Conservation (phyloP, 495 filamentous ascomycete genomes). For the Penicillium turbatum region DNA sequence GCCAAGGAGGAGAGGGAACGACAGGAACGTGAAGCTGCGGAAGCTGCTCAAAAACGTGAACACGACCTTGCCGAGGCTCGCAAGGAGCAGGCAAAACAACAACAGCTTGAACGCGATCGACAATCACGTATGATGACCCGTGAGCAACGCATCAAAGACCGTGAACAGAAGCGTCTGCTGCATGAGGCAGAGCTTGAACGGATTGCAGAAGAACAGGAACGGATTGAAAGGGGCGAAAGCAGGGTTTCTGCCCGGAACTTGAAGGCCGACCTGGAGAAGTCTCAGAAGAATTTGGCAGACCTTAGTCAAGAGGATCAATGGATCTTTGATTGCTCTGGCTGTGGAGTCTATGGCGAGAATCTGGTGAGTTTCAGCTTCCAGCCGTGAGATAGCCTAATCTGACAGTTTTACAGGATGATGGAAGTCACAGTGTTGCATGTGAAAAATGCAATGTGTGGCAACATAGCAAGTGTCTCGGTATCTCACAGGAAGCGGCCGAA, state of each 20-base stretch:
- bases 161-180: constrained; percentile 71
- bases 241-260: constrained; percentile 74
- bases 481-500: constrained; percentile 72
- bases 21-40: constrained; percentile 62
- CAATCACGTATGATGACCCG: constrained; percentile 79
- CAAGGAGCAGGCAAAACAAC: constrained; percentile 64
- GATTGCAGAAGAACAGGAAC: constrained; percentile 72
- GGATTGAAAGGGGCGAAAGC: constrained; percentile 55
- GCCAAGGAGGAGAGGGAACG: constrained; percentile 74
- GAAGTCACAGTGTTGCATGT: constrained; percentile 89
- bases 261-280: constrained; percentile 71
- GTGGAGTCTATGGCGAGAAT: constrained; percentile 82
- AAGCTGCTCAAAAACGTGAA: constrained; percentile 67
- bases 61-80: constrained; percentile 60
- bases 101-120: constrained; percentile 68
- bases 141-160: constrained; percentile 76
- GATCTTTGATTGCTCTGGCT: constrained; percentile 89
- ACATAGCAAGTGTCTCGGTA: constrained; percentile 84
- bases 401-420: constrained; percentile 64
- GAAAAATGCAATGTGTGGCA: constrained; percentile 96
- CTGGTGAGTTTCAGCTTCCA: constrained; percentile 42
- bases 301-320: constrained; percentile 78
- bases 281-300: constrained; percentile 65
- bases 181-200: constrained; percentile 80
- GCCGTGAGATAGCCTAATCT: constrained; percentile 9